phyloP scores from a whole-genome alignment of 2,329 filamentous ascomycete species.

The Fusarium oligoseptatum region DNA sequence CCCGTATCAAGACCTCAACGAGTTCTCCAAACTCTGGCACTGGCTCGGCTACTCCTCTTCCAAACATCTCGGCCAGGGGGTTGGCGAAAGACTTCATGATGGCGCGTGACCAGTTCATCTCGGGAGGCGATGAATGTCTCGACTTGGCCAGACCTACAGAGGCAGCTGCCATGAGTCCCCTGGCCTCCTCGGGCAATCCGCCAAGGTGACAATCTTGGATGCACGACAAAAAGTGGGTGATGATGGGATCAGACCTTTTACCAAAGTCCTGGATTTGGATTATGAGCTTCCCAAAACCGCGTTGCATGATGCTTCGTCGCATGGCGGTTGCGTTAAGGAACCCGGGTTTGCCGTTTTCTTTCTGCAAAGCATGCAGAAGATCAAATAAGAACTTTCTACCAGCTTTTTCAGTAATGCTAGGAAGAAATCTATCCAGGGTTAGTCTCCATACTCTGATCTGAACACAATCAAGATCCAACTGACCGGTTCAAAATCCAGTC shows the following conservation, averaged over 20 bases:
- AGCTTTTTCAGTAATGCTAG: slow-evolving; percentile 1
- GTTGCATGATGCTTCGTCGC: slow-evolving; percentile 6
- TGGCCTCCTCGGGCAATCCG: slow-evolving; percentile 1
- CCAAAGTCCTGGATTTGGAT: background rate
- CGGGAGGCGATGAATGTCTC: slow-evolving; percentile 1
- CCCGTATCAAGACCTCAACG: slow-evolving; percentile 10
- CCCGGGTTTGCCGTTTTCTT: background rate
- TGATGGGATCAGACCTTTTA: too few relatives aligned
- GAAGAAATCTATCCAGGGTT: slow-evolving; percentile 6
- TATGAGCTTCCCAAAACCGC: slow-evolving; percentile 10
- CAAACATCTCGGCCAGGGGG: background rate
- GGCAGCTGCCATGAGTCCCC: background rate
- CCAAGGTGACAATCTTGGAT: slow-evolving; percentile 8
- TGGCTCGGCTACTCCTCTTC: background rate
- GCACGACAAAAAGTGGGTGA: background rate
- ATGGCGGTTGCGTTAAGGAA: slow-evolving; percentile 2
- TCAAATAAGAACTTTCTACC: background rate
- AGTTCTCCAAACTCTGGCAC: background rate
- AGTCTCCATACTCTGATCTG: background rate
- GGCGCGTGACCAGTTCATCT: background rate
- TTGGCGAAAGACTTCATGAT: background rate
- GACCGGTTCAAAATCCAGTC: slow-evolving; percentile 11
- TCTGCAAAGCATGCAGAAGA: background rate
- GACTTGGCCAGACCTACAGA: background rate
- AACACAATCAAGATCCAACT: background rate